Conservation (phyloP, 2,329 filamentous ascomycete species). For the Metarhizium robertsii region DNA sequence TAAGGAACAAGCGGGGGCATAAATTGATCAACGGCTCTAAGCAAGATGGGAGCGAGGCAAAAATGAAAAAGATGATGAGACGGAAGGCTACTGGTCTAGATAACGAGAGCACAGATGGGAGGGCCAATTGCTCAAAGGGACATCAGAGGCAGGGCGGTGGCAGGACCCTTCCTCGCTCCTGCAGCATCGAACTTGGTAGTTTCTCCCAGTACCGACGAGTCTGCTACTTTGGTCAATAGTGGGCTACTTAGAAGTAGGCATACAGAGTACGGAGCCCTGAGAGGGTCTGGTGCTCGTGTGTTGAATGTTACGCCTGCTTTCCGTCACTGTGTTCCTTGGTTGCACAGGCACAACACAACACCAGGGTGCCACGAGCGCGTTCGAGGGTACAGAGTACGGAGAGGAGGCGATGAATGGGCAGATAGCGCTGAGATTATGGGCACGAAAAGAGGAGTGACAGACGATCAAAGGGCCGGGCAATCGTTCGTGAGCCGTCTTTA, state of each 20-base stretch:
- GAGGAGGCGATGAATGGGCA: not conserved
- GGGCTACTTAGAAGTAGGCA: too few species aligned
- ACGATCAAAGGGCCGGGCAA: not conserved
- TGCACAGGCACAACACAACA: slow-evolving; percentile 8
- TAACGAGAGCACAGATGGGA: not conserved
- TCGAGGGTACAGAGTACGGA: slow-evolving; percentile 1
- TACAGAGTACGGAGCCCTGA: not conserved
- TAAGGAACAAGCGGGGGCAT: not conserved
- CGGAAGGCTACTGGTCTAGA: not conserved
- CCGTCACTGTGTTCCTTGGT: not conserved
- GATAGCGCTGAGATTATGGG: not conserved
- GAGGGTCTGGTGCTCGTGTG: not conserved
- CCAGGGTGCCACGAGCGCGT: slow-evolving; percentile 9
- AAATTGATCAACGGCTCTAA: not conserved
- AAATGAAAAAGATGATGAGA: not conserved
- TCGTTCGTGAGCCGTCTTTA: not conserved
- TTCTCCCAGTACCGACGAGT: too few species aligned
- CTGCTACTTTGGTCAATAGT: too few species aligned
- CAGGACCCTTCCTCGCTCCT: not conserved
- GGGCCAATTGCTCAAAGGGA: not conserved
- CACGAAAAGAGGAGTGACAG: not conserved
- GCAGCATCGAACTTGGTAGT: not conserved
- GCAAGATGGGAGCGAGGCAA: not conserved
- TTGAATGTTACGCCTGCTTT: too few species aligned
- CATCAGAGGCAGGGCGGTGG: not conserved